Base-by-base conservation (phyloP, 2,329 filamentous ascomycete genomes). In the Sclerotinia subarctica region DNA sequence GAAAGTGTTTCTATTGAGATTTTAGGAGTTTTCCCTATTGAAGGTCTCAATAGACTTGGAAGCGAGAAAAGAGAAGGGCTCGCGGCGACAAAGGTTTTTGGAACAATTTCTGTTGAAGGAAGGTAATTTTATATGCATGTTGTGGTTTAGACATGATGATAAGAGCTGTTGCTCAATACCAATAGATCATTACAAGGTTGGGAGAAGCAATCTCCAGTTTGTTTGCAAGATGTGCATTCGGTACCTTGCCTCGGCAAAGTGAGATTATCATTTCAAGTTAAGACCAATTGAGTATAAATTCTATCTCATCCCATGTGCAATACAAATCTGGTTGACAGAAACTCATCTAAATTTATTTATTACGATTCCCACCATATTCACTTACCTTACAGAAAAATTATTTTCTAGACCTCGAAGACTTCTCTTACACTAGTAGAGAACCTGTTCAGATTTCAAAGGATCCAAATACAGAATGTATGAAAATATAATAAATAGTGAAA, bases 401-500 rank as follows among this genome's bases (percentile, higher is more conserved):
- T 13, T 38, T 13, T 63, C 46, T 42, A 26, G 29, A 42, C 17
- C 15, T 5, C 26, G 11, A 42, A 38, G 21, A 42, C 6, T 38
- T 51, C 26, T 17, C 46, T 10, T 17, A 8, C 59, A 51, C 59
- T 51, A 62, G 46, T n/a, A 51, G n/a, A 51, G 59, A 38, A 38
- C n/a, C 8, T 26, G n/a, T 13, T 63, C 32, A 63, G 2, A 26
- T 52, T 63, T 51, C 59, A 63, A 51, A 63, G 29, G 26, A 32
- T 8, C 17, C 8, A 8, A 24, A 21, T 52, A 38, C n/a, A 51
- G n/a, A 63, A 21, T 26, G 15, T 13, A 32, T 44, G 49, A 44
- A 15, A 49, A 64, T 64, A 56, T 44, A 44, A 64, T 44, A 53
- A 64, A 53, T 38, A 15, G 38, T 54, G 17, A 17, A 54, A 26